A percentile compares a stretch with the other conserved stretches of the same genome.
Conservation (phyloP, 2,329 filamentous ascomycete species). For the Monilinia polystroma region DNA sequence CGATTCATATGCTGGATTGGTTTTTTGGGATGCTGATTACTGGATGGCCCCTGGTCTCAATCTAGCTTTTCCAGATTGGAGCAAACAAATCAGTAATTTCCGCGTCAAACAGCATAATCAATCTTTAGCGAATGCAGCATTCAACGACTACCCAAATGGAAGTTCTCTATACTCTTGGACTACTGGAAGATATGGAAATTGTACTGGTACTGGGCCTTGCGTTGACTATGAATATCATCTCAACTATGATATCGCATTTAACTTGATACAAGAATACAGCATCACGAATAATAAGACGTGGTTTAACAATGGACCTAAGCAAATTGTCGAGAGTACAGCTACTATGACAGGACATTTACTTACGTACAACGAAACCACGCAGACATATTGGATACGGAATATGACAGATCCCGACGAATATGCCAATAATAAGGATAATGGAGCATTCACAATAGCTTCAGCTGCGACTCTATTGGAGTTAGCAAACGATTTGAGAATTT, state of each 20-base stretch:
- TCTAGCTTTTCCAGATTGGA: constrained; percentile 60
- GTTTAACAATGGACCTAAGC: constrained; percentile 50
- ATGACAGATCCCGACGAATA: constrained; percentile 63
- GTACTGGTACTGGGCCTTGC: constrained; percentile 61
- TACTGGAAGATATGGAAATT: constrained; percentile 65
- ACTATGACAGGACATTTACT: constrained; percentile 61
- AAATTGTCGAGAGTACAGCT: constrained; percentile 63
- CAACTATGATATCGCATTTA: constrained; percentile 66
- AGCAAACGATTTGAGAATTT: constrained; percentile 41
- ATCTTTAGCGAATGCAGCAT: constrained; percentile 60
- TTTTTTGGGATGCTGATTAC: constrained; percentile 45
- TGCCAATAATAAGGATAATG: constrained; percentile 51
- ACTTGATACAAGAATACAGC: constrained; percentile 39
- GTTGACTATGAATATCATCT: constrained; percentile 73
- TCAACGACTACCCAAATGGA: constrained; percentile 56
- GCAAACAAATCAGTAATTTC: constrained; percentile 64
- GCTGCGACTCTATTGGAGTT: constrained; percentile 47
- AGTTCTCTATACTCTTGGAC: constrained; percentile 69
- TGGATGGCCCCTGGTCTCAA: constrained; percentile 57
- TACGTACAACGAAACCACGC: constrained; percentile 56
- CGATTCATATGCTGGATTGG: constrained; percentile 63
- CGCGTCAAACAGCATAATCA: constrained; percentile 58
- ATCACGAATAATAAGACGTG: constrained; percentile 41
- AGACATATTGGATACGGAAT: constrained; percentile 53
- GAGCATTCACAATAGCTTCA: constrained; percentile 60